Conservation (phyloP, 2,329 filamentous ascomycete species). For the Ophiocordyceps robertsii region DNA sequence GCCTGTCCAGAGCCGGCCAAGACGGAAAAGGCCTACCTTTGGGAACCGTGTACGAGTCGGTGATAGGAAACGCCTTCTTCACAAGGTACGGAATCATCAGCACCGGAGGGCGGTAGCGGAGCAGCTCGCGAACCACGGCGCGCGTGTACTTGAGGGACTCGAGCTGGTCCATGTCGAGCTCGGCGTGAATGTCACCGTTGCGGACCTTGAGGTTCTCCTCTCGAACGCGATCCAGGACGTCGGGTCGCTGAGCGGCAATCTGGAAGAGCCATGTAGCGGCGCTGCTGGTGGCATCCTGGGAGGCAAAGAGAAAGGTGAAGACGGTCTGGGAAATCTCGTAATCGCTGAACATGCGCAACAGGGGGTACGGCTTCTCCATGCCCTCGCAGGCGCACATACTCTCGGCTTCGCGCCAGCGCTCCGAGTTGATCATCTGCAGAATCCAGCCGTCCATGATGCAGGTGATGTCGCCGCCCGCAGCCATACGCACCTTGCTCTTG, state of each 20-base stretch:
- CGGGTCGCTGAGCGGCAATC: conserved; percentile 83
- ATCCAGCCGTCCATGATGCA: conserved; percentile 98
- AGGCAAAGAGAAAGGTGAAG: conserved; percentile 95
- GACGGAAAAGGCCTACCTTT: conserved; percentile 46
- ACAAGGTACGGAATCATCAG: conserved; percentile 92
- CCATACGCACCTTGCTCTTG: conserved; percentile 87
- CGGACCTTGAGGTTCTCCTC: conserved; percentile 76
- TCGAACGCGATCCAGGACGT: conserved; percentile 76
- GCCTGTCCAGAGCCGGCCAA: background rate
- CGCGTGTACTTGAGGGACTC: conserved; percentile 84
- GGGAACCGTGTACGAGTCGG: conserved; percentile 74
- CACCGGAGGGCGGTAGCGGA: conserved; percentile 90
- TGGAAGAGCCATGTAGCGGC: conserved; percentile 94
- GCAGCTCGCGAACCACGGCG: conserved; percentile 78
- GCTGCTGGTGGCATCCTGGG: conserved; percentile 91
- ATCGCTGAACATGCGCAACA: conserved; percentile 79
- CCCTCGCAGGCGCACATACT: conserved; percentile 57
- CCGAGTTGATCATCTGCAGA: conserved; percentile 73
- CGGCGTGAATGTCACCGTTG: conserved; percentile 57
- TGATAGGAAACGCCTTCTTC: conserved; percentile 92
- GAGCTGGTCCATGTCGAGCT: conserved; percentile 70
- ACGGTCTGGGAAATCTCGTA: conserved; percentile 86
- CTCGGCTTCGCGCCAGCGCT: conserved; percentile 66
- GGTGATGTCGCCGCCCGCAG: conserved; percentile 68
- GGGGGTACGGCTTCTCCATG: conserved; percentile 66